Percentiles rank a stretch among this genome's conserved stretches.
Evolutionary conservation across 441 rosid species (phyloP).

Genomic region (Erodium moschatum): DNA sequence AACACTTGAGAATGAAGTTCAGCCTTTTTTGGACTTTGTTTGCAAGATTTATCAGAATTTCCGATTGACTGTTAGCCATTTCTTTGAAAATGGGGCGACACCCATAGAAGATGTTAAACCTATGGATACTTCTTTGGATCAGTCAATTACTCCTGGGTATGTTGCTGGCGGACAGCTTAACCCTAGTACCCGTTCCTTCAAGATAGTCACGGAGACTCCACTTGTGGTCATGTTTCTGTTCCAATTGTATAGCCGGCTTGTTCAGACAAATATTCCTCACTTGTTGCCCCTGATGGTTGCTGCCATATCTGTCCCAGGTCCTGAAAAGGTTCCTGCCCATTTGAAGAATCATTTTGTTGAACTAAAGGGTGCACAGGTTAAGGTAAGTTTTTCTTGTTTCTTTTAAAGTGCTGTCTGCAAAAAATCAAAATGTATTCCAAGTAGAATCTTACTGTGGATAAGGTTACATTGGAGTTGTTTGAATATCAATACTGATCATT

Average conservation of each 20-base stretch:
- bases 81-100: constrained; percentile 57
- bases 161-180: constrained; percentile 66
- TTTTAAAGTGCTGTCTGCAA: background rate
- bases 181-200: constrained; percentile 87
- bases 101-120: constrained; percentile 61
- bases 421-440: constrained; percentile 2
- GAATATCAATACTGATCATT: background rate
- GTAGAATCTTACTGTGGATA: background rate
- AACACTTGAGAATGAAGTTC: constrained; percentile 79
- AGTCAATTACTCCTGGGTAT: constrained; percentile 45
- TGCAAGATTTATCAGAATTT: constrained; percentile 94
- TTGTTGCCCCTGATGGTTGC: constrained; percentile 92
- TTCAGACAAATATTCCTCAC: constrained; percentile 85
- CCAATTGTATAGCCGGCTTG: constrained; percentile 84
- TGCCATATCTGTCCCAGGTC: constrained; percentile 94
- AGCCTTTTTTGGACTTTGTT: constrained; percentile 90
- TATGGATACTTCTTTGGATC: constrained; percentile 67
- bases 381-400: constrained; percentile 43
- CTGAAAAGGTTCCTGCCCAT: constrained; percentile 75
- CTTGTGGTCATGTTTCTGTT: constrained; percentile 96
- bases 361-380: constrained; percentile 96
- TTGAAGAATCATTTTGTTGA: constrained; percentile 76
- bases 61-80: constrained; percentile 70
- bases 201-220: constrained; percentile 95
- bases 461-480: background rate